phyloP scores from a whole-genome alignment of 768 basidiomycete species.

The Bullera alba region DNA sequence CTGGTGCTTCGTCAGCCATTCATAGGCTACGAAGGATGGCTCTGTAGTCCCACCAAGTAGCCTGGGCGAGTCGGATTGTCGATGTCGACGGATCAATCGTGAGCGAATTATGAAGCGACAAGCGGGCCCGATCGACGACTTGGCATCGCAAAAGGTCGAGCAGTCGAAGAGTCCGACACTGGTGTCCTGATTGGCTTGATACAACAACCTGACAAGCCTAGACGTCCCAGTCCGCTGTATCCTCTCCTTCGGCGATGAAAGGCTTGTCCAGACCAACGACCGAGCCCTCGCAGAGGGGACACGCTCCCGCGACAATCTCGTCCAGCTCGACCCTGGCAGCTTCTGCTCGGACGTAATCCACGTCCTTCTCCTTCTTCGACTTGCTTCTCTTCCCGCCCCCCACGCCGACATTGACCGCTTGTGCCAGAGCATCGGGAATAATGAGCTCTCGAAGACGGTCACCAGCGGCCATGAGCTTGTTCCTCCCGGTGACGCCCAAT shows the following conservation, averaged over 20 bases:
- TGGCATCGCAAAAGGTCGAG: too few relatives aligned
- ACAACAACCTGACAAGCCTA: too few relatives aligned
- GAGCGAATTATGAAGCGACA: too few relatives aligned
- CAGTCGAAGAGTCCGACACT: too few relatives aligned
- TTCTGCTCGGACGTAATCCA: conserved; percentile 59
- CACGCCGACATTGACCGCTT: conserved; percentile 57
- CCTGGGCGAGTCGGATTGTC: too few relatives aligned
- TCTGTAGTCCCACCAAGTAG: too few relatives aligned
- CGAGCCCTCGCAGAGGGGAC: conserved; percentile 81
- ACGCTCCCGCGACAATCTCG: conserved; percentile 76
- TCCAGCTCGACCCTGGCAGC: conserved; percentile 77
- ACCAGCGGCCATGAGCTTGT: conserved; percentile 74
- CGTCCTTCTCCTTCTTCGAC: conserved; percentile 49
- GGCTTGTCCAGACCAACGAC: conserved; percentile 81
- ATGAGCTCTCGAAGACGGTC: conserved; percentile 87
- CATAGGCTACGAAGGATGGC: too few relatives aligned
- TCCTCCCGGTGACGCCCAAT: conserved; percentile 38
- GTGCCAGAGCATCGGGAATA: conserved; percentile 83
- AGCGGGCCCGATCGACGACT: too few relatives aligned
- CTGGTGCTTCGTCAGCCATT: too few relatives aligned
- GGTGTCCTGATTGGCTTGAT: too few relatives aligned
- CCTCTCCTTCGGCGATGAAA: conserved; percentile 67
- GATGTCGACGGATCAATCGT: too few relatives aligned
- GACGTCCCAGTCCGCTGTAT: conserved; percentile 51
- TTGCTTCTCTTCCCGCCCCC: conserved; percentile 44